Conservation (phyloP, 768 basidiomycete species). For the Termitomyces sp. region DNA sequence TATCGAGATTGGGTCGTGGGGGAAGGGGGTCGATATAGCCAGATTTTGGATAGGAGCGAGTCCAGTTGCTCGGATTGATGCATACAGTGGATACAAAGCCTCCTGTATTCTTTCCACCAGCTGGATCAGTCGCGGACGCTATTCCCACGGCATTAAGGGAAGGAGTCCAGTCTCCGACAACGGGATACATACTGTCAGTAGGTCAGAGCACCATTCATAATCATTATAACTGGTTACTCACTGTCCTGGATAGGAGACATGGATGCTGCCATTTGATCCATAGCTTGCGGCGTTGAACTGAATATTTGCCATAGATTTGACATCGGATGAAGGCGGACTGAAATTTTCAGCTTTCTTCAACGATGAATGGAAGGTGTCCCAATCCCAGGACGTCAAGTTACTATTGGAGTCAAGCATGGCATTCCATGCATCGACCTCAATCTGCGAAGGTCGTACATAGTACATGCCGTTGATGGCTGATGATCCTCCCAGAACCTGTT, state of each 20-base stretch:
- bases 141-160: constrained; percentile 43
- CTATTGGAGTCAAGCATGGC: constrained; percentile 27
- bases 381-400: constrained; percentile 31
- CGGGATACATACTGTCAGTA: constrained; percentile 35
- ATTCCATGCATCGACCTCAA: constrained; percentile 40
- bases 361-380: constrained; percentile 33
- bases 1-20: constrained; percentile 55
- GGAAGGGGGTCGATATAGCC: constrained; percentile 58
- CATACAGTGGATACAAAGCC: constrained; percentile 49
- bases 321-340: constrained; percentile 33
- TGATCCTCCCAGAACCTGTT: constrained; percentile 58
- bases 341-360: constrained; percentile 50
- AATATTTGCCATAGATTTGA: constrained; percentile 33
- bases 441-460: constrained; percentile 44
- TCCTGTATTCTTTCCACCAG: constrained; percentile 44
- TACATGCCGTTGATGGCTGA: constrained; percentile 70
- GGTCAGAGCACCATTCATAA: constrained; percentile 30
- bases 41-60: constrained; percentile 54
- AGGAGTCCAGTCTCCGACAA: constrained; percentile 51
- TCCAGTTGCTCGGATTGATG: constrained; percentile 59
- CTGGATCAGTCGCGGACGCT: constrained; percentile 30
- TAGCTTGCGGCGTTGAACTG: constrained; percentile 33
- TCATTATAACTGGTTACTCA: not conserved
- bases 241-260: constrained; percentile 20
- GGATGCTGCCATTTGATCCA: constrained; percentile 40